Base-by-base conservation (phyloP, 1,284 basidiomycete genomes). In the Retiboletus fuscus region DNA sequence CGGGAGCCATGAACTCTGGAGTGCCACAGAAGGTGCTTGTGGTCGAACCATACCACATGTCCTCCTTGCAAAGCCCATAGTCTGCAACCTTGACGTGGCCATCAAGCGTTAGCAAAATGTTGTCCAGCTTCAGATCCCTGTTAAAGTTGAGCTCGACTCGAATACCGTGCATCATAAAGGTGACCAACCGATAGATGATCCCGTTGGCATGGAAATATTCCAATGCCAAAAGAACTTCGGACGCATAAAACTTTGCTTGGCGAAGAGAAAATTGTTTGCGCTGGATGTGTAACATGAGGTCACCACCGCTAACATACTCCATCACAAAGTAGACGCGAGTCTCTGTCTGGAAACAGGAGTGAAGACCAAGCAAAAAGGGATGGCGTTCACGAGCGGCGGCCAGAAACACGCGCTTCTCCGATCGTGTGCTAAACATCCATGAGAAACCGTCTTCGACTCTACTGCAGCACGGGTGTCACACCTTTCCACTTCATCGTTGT, bases 401-500 rank as follows among this genome's bases (percentile, higher is more conserved):
- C 71, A 99, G 86, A 86, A 99, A 99, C 26, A 99, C 98, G 39
- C 98, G 94, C 85, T 99, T 99, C 84, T 99, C 98, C 7, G 98
- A 99, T 76, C 98, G 97, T 55, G 98, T 99, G 79, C 97, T 98
- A 75, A 49, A 44, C 11, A 41, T 34, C 41, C 46, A 67, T 73
- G 62, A 78, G 64, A 43, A 53, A 62, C 58, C 66, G 22, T 61
- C 65, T 64, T 72, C 61, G 64, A 44, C 7, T 60, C 62, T 51
- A 58, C n/a, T 30, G 11, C 15, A 46, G 57, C 68, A 60, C 68
- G 53, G 62, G 12, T 67, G 67, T 47, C 70, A 69, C 73, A 96
- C 96, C 96, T 98, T 85, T 99, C 98, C 11, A 99, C 96, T 86
- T 99, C 98, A 84, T 99, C 98, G 77, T 99, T 99, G 82, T 99